Conservation (phyloP, 257 asterid species). For the Verbascum thapsus region DNA sequence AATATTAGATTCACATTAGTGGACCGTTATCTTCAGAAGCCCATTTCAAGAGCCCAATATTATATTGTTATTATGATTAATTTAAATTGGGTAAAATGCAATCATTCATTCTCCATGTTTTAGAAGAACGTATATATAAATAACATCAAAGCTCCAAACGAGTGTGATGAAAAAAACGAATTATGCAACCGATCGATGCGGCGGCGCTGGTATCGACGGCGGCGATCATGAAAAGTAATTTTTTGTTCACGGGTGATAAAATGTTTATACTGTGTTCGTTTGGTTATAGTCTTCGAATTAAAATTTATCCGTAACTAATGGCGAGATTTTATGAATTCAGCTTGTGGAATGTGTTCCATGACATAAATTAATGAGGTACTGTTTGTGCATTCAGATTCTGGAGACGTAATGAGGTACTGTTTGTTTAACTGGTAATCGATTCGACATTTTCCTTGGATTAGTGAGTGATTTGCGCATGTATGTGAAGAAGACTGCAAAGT, state of each 20-base stretch:
- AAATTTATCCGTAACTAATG: neutral
- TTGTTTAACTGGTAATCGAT: too few relatives aligned
- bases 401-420: constrained; percentile 99
- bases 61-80: too few relatives aligned
- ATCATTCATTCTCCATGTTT: too few relatives aligned
- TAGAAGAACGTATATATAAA: too few relatives aligned
- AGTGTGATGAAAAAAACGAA: too few relatives aligned
- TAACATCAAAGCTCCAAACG: too few relatives aligned
- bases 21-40: too few relatives aligned
- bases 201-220: too few relatives aligned
- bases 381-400: constrained; percentile 93
- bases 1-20: too few relatives aligned
- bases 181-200: too few relatives aligned
- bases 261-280: constrained; percentile 20
- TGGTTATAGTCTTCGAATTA: constrained; percentile 15
- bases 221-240: constrained; percentile 94
- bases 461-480: constrained; percentile 41
- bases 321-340: constrained; percentile 39
- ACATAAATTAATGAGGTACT: constrained; percentile 86
- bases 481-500: constrained; percentile 36
- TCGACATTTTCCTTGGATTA: constrained; percentile 94
- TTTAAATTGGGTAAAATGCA: too few relatives aligned
- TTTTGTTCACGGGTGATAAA: constrained; percentile 35
- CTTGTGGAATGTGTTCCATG: constrained; percentile 86
- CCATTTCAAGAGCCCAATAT: too few relatives aligned